Base-by-base conservation (phyloP, 495 filamentous ascomycete species). In the Paragyromitra xinjiangensis region DNA sequence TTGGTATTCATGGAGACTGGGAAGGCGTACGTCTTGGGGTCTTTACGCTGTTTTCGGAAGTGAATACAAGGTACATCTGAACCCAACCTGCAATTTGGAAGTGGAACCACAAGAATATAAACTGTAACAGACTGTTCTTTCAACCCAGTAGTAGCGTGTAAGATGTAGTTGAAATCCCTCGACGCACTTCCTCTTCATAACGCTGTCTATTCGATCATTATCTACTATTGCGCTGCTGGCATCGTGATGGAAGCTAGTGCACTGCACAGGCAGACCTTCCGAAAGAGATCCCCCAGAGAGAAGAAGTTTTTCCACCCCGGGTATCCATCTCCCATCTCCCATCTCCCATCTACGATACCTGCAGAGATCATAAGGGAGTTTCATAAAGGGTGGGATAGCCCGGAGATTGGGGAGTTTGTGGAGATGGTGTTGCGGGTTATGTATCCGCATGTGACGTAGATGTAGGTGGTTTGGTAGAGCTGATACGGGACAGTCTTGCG, bases 401-500 rank as follows among this genome's bases (percentile, higher is more conserved):
- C 68, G 0, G 55, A 62, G 55, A 51, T 71, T 29, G 14, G 8
- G 0, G 45, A 59, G 40, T 73, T 73, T 9, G 67, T 59, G 14
- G 34, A 7, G 22, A 42, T 67, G 71, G 63, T 50, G 11, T 42
- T 48, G 39, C 48, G 62, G 34, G 24, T 71, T 40, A 14, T 71
- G 51, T 71, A 71, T 42, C 68, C 68, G 51, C 68, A 71, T 48
- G 68, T 55, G 16, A 55, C 68, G 14, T 55, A 71, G 68, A 71
- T 55, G 2, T 71, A 0, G 26, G 26, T 29, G 26, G 26, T 29
- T 29, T 0, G 26, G 26, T 29, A 0, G 26, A 0, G 26, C 26
- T 29, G 26, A 0, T 29, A 0, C 0, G 1, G 3, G 26, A 3
- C 26, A 0, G 68, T 39, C 56, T 71, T 50, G 68, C 55, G 14